These are phyloP conservation scores for Lophiotrema nucula DNA, from an alignment of 495 filamentous ascomycete genomes.

Conservation along the genomic window DNA sequence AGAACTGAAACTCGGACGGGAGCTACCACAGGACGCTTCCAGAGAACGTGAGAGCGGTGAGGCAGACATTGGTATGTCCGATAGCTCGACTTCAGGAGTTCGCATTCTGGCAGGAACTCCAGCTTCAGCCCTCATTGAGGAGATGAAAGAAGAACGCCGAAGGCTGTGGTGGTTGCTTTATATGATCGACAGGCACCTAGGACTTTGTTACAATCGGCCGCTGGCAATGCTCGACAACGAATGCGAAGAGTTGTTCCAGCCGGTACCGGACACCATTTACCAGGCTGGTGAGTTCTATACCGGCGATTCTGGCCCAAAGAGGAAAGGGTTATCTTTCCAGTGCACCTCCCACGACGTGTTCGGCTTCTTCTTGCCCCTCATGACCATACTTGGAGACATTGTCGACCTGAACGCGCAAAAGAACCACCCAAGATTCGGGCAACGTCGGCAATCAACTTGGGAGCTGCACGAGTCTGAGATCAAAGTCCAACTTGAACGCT, in stretches of 20 bases:
- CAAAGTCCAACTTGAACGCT: slow-evolving; percentile 24
- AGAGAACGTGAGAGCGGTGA: slow-evolving; percentile 10
- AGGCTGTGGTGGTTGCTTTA: slow-evolving; percentile 55
- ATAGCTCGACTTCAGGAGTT: slow-evolving; percentile 8
- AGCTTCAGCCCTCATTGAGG: slow-evolving; percentile 27
- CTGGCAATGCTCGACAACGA: slow-evolving; percentile 50
- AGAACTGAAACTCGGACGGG: slow-evolving; percentile 31
- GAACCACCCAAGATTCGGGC: slow-evolving; percentile 33
- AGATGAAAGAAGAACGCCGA: slow-evolving; percentile 51
- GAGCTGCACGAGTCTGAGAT: slow-evolving; percentile 30
- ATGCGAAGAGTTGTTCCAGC: slow-evolving; percentile 41
- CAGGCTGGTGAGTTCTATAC: slow-evolving; percentile 33
- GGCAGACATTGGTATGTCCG: slow-evolving; percentile 17
- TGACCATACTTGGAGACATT: slow-evolving; percentile 39
- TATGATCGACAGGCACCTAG: slow-evolving; percentile 51
- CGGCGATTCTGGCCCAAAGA: slow-evolving; percentile 2
- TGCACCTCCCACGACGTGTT: slow-evolving; percentile 39
- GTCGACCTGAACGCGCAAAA: slow-evolving; percentile 35
- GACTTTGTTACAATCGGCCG: slow-evolving; percentile 52
- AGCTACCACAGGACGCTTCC: slow-evolving; percentile 15
- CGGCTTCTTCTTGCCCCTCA: slow-evolving; percentile 38
- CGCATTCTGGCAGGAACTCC: slow-evolving; percentile 21
- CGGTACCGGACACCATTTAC: slow-evolving; percentile 41
- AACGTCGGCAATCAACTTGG: slow-evolving; percentile 14
- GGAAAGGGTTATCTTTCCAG: slow-evolving; percentile 29